Evolutionary conservation across 108 stramenopile genomes (phyloP).

Genomic region (Parmales sp.): DNA sequence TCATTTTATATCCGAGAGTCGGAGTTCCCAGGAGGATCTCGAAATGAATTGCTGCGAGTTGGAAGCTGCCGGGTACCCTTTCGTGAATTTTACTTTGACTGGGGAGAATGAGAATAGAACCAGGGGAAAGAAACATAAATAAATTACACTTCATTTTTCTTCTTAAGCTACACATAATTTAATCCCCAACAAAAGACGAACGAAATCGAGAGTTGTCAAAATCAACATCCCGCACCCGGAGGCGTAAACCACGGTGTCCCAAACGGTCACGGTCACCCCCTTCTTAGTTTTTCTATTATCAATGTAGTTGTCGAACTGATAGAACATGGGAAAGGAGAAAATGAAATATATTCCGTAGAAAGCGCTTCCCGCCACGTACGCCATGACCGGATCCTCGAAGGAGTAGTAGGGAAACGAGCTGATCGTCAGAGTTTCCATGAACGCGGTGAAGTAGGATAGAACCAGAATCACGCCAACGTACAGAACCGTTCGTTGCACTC

Average conservation of each 20-base stretch:
- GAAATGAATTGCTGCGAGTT: too few species aligned
- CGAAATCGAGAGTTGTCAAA: slow-evolving; percentile 77
- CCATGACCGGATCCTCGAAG: slow-evolving; percentile 73
- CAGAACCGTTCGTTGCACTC: slow-evolving; percentile 28
- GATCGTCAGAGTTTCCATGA: slow-evolving; percentile 95
- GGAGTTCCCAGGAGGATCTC: too few species aligned
- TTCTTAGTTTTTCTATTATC: slow-evolving; percentile 28
- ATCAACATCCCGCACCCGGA: slow-evolving; percentile 90
- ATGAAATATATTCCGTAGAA: slow-evolving; percentile 98
- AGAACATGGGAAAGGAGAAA: slow-evolving; percentile 91
- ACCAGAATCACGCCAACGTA: slow-evolving; percentile 39
- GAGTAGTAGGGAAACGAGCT: slow-evolving; percentile 86
- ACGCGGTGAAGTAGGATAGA: slow-evolving; percentile 83
- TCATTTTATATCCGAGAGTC: too few species aligned
- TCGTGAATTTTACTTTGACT: too few species aligned
- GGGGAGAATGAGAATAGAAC: too few species aligned
- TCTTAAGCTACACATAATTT: too few species aligned
- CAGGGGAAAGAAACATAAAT: too few species aligned
- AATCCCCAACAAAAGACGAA: slow-evolving; percentile 46
- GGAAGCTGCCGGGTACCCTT: too few species aligned
- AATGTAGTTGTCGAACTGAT: slow-evolving; percentile 51
- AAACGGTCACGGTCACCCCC: slow-evolving; percentile 30
- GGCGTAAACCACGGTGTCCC: slow-evolving; percentile 63
- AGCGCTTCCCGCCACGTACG: slow-evolving; percentile 58
- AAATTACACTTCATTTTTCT: too few species aligned